phyloP scores from a whole-genome alignment of 768 basidiomycete species.

The Serendipita sp. region DNA sequence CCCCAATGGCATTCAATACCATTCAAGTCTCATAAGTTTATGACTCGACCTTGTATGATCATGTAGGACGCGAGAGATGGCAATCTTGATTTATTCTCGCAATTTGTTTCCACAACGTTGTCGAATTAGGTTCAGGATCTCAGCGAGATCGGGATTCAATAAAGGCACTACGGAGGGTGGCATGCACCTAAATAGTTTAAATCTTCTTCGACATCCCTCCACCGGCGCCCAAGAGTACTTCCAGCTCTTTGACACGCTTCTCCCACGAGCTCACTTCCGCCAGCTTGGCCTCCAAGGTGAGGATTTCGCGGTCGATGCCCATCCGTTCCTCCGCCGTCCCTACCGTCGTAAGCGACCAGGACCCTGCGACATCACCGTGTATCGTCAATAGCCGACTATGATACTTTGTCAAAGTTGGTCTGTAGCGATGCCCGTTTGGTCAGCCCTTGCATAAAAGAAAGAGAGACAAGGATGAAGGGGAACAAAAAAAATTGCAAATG shows the following conservation, averaged over 20 bases:
- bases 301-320: slow-evolving; percentile 64
- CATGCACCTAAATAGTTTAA: background rate
- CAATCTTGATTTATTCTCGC: background rate
- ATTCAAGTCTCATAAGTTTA: background rate
- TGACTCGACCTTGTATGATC: too few relatives aligned
- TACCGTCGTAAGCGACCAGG: slow-evolving; percentile 56
- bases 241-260: slow-evolving; percentile 45
- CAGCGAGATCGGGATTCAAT: background rate
- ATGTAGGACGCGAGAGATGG: background rate
- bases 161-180: background rate
- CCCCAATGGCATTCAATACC: background rate
- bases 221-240: slow-evolving; percentile 29
- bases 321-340: slow-evolving; percentile 60
- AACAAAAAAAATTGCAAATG: background rate
- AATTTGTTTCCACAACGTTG: background rate
- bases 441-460: too few relatives aligned
- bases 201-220: background rate
- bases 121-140: background rate
- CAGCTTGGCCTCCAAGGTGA: slow-evolving; percentile 45
- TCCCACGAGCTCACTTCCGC: slow-evolving; percentile 64
- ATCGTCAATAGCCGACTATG: slow-evolving; percentile 77
- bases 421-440: too few relatives aligned
- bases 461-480: too few relatives aligned
- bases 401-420: slow-evolving; percentile 76
- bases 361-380: slow-evolving; percentile 49